A percentile compares a stretch with the other conserved stretches of the same genome.
Evolutionary conservation across 345 rosid genomes (phyloP).

Genomic region (Chamaenerion angustifolium): DNA sequence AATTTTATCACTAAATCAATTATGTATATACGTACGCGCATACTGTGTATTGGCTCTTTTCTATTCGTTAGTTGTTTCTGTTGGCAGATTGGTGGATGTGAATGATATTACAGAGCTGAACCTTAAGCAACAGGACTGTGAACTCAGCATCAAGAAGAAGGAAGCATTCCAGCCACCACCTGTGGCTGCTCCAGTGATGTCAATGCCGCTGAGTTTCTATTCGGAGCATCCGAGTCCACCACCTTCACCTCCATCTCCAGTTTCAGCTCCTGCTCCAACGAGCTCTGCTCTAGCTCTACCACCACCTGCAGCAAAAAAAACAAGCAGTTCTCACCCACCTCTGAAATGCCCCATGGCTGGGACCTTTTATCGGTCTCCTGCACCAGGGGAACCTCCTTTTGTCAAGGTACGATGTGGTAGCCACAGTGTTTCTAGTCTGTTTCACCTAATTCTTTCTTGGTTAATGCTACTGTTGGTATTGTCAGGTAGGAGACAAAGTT

Average conservation of each 20-base stretch:
- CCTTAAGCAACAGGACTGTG: constrained; percentile 76
- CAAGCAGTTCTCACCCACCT: constrained; percentile 55
- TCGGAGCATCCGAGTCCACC: constrained; percentile 34
- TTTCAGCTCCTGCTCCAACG: constrained; percentile 26
- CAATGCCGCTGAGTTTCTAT: constrained; percentile 39
- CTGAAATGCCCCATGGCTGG: constrained; percentile 89
- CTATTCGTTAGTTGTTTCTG: neutral
- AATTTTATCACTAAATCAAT: too few relatives aligned
- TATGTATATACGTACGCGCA: too few relatives aligned
- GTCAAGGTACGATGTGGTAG: constrained; percentile 37
- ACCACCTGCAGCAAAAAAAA: constrained; percentile 28
- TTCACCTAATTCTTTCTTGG: neutral
- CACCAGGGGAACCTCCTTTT: constrained; percentile 67
- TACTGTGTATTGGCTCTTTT: too few relatives aligned
- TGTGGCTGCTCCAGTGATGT: constrained; percentile 33
- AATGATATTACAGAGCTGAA: constrained; percentile 80
- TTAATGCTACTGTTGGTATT: neutral
- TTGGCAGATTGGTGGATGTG: constrained; percentile 77
- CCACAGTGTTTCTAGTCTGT: neutral
- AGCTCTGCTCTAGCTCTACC: constrained; percentile 19
- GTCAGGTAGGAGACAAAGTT: constrained; percentile 87
- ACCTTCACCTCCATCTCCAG: constrained; percentile 18
- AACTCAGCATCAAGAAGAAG: constrained; percentile 62
- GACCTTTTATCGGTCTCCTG: constrained; percentile 70
- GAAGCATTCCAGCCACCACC: constrained; percentile 69